Percentiles rank a stretch among this genome's conserved stretches.
Evolutionary conservation across 2,329 filamentous ascomycete species (phyloP).

Genomic region (Penicillium glabrum): DNA sequence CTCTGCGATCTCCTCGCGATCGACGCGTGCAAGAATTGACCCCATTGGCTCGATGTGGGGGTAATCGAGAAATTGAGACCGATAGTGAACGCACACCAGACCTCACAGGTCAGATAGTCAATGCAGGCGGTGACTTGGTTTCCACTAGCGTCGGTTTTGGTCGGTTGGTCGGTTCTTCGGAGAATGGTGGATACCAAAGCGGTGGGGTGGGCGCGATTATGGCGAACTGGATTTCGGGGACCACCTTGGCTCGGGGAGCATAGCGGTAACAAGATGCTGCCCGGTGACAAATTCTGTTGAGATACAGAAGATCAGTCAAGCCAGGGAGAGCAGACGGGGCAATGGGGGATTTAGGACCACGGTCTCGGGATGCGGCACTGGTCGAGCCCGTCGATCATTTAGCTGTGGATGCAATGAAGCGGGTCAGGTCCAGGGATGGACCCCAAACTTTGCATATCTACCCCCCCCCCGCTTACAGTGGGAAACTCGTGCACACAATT

Average conservation of each 20-base stretch:
- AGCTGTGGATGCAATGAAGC: not conserved
- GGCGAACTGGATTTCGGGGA: not conserved
- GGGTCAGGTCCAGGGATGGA: not conserved
- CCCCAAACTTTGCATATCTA: not conserved
- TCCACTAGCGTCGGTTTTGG: not conserved
- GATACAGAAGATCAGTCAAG: not conserved
- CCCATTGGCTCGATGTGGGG: constrained; percentile 46
- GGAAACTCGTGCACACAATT: not conserved
- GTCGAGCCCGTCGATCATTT: not conserved
- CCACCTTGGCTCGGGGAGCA: not conserved
- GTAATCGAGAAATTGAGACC: constrained; percentile 72
- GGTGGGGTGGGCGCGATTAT: not conserved
- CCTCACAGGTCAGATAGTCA: constrained; percentile 66
- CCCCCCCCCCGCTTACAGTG: not conserved
- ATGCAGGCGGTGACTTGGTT: constrained; percentile 68
- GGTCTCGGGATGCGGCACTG: not conserved
- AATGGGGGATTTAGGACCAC: not conserved
- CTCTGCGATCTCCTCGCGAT: not conserved
- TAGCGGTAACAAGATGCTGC: no score
- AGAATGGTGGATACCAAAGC: not conserved
- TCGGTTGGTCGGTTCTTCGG: not conserved
- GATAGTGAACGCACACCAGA: constrained; percentile 71
- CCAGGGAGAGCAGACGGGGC: not conserved
- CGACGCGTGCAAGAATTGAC: not conserved
- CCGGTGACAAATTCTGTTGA: not conserved